Evolutionary conservation across 2,329 filamentous ascomycete species (phyloP).

Genomic region (Xylaria sp.): DNA sequence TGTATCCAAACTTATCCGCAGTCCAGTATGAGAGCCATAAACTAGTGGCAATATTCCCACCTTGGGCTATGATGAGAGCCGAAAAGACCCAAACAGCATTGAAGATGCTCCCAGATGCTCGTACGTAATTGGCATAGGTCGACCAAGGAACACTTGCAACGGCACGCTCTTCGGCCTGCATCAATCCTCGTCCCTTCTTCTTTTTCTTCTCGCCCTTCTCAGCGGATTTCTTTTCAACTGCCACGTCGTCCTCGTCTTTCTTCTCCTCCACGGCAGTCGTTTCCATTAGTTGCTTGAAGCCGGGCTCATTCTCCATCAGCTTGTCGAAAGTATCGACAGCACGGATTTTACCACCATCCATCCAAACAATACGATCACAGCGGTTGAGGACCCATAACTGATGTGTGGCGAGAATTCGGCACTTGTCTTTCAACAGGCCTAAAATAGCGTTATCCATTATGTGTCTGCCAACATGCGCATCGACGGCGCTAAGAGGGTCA

Average conservation of each 20-base stretch:
- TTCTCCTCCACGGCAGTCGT: conserved; percentile 79
- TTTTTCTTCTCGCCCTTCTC: conserved; percentile 65
- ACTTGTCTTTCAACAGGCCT: conserved; percentile 88
- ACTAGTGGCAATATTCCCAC: conserved; percentile 86
- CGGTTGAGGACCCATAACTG: conserved; percentile 92
- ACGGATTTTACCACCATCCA: conserved; percentile 86
- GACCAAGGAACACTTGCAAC: conserved; percentile 81
- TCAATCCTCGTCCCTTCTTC: conserved; percentile 71
- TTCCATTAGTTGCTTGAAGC: conserved; percentile 86
- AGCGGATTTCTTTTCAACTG: conserved; percentile 60
- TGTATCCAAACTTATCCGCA: conserved; percentile 76
- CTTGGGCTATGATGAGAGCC: conserved; percentile 78
- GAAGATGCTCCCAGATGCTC: conserved; percentile 76
- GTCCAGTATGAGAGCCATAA: conserved; percentile 97
- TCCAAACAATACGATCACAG: conserved; percentile 92
- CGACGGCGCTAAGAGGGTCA: conserved; percentile 75
- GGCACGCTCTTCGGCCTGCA: conserved; percentile 77
- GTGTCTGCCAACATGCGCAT: conserved; percentile 76
- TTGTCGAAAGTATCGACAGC: conserved; percentile 91
- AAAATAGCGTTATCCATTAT: conserved; percentile 96
- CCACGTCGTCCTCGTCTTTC: conserved; percentile 62
- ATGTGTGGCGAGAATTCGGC: conserved; percentile 91
- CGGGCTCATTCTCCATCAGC: conserved; percentile 80
- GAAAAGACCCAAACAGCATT: conserved; percentile 73
- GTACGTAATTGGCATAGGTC: conserved; percentile 82